Percentiles rank a stretch among this genome's conserved stretches.
These are phyloP conservation scores for Chimonanthus praecox DNA, from an alignment of 164 flowering plant species.

Conservation along the genomic window DNA sequence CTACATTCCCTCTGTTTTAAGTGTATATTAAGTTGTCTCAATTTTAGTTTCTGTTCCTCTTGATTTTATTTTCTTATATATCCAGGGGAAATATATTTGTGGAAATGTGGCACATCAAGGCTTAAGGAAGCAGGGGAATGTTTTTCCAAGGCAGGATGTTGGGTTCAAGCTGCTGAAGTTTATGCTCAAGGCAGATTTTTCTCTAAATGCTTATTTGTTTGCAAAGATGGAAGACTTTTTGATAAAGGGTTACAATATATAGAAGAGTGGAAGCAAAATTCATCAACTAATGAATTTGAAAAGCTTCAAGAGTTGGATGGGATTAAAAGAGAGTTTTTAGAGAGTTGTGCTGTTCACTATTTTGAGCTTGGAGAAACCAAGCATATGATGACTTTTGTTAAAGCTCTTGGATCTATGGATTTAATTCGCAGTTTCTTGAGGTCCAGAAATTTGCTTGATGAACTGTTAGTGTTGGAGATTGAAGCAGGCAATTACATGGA, in stretches of 20 bases:
- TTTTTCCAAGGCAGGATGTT: slow-evolving; percentile 32
- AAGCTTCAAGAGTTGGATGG: slow-evolving; percentile 18
- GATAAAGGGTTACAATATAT: slow-evolving; percentile 44
- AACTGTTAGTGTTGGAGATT: slow-evolving; percentile 45
- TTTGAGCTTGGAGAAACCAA: slow-evolving; percentile 25
- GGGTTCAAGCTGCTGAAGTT: slow-evolving; percentile 43
- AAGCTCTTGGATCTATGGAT: slow-evolving; percentile 30
- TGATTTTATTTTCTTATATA: too few species aligned
- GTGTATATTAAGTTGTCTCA: neutral
- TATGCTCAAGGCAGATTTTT: slow-evolving; percentile 35
- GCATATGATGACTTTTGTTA: slow-evolving; percentile 45
- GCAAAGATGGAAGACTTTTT: slow-evolving; percentile 37
- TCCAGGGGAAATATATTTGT: slow-evolving; percentile 35
- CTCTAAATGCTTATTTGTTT: slow-evolving; percentile 38
- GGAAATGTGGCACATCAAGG: slow-evolving; percentile 36
- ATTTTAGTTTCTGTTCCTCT: neutral
- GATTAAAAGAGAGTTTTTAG: slow-evolving; percentile 37
- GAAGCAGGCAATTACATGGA: slow-evolving; percentile 46
- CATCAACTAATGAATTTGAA: slow-evolving; percentile 2
- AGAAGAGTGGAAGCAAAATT: slow-evolving; percentile 35
- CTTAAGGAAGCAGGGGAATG: slow-evolving; percentile 52
- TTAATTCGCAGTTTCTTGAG: slow-evolving; percentile 31
- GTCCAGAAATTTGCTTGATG: slow-evolving; percentile 32
- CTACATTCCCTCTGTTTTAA: neutral
- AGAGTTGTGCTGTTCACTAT: slow-evolving; percentile 42